Base-by-base conservation (phyloP, 495 filamentous ascomycete species). In the Penicillium dipodomyicola region DNA sequence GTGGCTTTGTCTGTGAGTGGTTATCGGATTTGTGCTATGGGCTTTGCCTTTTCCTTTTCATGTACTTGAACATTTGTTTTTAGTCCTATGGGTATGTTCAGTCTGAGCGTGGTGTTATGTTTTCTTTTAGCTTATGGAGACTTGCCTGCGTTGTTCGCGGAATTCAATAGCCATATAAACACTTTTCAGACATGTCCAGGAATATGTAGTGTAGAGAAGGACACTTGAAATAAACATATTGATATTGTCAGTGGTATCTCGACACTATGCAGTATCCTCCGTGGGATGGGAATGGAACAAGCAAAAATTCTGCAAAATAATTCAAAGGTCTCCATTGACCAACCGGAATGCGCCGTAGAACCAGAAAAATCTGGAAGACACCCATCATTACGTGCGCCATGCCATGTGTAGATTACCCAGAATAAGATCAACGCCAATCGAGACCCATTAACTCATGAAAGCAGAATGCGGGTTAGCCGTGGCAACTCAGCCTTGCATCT, bases 341-440 rank as follows among this genome's bases (percentile, higher is more conserved):
- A 9, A 20, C 17, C 44, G 14, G 22, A 17, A 27, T 9, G 14
- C 42, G 17, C 32, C 32, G 30, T 25, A 15, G 19, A 14, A 15
- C 50, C 25, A 19, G 14, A 33, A 5, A 29, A 41, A 37, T 15
- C 33, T 23, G 10, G 10, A 17, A 61, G 22, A 27, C 40, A 20
- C 29, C 40, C 12, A 29, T 32, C 37, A 50, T n/a, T 32, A 23
- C 39, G 42, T 57, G 27, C 57, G 61, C 61, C 61, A 58, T 64
- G 54, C 58, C 56, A 64, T 60, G 54, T 48, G 46, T 57, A 23
- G 15, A 48, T 23, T 22, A 50, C 20, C n/a, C 19, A 14, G 20
- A 42, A 49, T 29, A 44, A 42, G 27, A 39, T 27, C 25, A 54
- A 54, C 52, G 42, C 52, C 52, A 30, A 22, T 19, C 15, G 10